phyloP scores from a whole-genome alignment of 805 yeast species.

The Candida manassasensis region DNA sequence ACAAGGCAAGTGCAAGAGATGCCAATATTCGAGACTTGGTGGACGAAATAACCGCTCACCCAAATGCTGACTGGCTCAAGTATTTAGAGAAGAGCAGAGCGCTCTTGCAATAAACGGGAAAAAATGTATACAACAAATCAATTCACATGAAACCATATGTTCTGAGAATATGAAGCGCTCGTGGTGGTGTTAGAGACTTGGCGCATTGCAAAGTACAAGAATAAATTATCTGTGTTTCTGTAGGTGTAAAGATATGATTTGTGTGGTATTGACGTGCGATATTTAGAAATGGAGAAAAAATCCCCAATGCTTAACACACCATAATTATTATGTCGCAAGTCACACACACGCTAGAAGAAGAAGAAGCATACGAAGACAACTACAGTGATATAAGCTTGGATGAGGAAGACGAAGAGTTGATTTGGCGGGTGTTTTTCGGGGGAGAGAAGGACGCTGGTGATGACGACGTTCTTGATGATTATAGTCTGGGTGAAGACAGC shows the following conservation, averaged over 20 bases:
- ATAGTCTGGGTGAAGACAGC: conserved; percentile 4
- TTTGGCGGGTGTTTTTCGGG: conserved; percentile 38
- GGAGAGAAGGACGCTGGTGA: conserved; percentile 7
- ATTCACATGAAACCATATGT: no score
- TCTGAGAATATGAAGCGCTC: no score
- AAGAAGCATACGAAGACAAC: conserved; percentile 7
- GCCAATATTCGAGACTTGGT: not conserved
- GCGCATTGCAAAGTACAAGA: no score
- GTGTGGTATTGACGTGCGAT: no score
- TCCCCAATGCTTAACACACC: no score
- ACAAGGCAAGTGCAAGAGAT: not conserved
- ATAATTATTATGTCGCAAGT: no score
- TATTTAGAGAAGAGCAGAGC: not conserved
- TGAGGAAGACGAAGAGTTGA: conserved; percentile 42
- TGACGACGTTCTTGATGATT: conserved; percentile 5
- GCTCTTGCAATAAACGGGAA: not conserved
- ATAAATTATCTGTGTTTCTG: no score
- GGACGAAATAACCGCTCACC: not conserved
- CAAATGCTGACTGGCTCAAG: not conserved
- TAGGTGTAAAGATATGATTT: no score
- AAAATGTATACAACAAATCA: no score
- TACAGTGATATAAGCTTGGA: conserved; percentile 37
- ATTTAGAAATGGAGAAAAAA: no score
- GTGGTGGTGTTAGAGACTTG: no score
- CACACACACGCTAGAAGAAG: no score